Base-by-base conservation (phyloP, 768 basidiomycete species). In the Amanita thiersii region DNA sequence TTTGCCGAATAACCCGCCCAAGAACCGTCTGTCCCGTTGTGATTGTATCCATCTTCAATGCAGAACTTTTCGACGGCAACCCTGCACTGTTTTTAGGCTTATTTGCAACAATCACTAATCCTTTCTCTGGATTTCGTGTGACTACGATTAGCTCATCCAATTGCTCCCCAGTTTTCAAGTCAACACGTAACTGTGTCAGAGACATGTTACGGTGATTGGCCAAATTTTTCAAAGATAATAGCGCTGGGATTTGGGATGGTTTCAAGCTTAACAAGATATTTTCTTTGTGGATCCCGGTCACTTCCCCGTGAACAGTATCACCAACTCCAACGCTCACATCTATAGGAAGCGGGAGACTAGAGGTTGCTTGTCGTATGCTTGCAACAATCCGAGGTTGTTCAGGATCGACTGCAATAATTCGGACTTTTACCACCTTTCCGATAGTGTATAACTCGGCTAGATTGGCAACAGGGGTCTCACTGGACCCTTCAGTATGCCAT, bases 161-260 rank as follows among this genome's bases (percentile, higher is more conserved):
- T 34, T 66, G 68, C 34, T 87, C 84, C 8, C 87, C 88, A 5
- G 67, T 63, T 49, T 81, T 77, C 36, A 97, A 62, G 5, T 64
- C 58, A 2, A 63, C 60, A 18, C 77, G 76, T 17, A 92, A 66
- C 52, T 86, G 83, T 18, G 80, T 65, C 12, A 83, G 62, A 1
- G 81, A 68, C n/a, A 77, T 57, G 20, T 65, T 69, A 25, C 86
- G 77, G 49, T 83, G 77, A 49, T 88, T 90, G 8, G 93, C 91
- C 44, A 97, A 67, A 49, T 86, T 86, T 55, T 83, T 83, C 47
- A 96, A 64, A 0, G 93, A 90, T n/a, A 97, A 63, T 18, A 97
- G 70, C 0, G 88, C 91, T 28, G 79, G 79, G 30, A 83, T 69
- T 50, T 75, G 68, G 3, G 75, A 77, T 1, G 84, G 81, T 42